Evolutionary conservation across 2,329 filamentous ascomycete genomes (phyloP), one percentile per base, ranked within the genome.

Genomic region (Thelonectria discophora): DNA sequence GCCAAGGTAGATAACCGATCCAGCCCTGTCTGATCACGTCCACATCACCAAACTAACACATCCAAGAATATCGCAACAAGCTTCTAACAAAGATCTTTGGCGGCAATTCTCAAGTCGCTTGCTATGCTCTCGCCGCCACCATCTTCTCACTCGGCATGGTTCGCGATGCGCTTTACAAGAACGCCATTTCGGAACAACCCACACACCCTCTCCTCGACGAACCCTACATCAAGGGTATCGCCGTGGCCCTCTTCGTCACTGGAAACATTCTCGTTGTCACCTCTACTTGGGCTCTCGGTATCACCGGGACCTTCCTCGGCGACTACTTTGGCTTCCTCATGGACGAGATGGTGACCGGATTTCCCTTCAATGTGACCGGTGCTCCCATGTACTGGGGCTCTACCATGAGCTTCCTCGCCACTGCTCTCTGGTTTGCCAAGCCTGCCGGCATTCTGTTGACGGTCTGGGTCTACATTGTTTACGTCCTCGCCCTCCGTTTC

Each of bases 261-360:
- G 95, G 95, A 60, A 97, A 97, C 77, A 78, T 90, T 53, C 87
- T 99, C 37, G 95, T 99, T 51, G 72, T 98, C 52, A 90, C 90
- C 34, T 95, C 91, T 63, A 98, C 97, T 80, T 97, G 89, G 88
- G 91, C 89, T 34, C 88, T 99, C 42, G 95, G 95, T 60, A 88
- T 99, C 73, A 97, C 93, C 1, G 95, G 95, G 65, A 99, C 95
- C 39, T 99, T 97, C 76, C 84, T 99, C 37, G 95, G 95, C 70
- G 95, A 99, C 82, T 99, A 99, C 84, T 99, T 98, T 76, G 95
- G 95, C 70, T 97, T 98, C 76, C 84, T 99, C 68, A 97, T 97
- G 93, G 94, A 98, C 75, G 82, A 90, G 69, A 94, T 94, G 72
- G 94, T 99, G 54, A 97, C 93, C 12, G 90, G 92, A 13, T 99